A percentile compares a stretch with the other conserved stretches of the same genome.
These are phyloP conservation scores for Arthroderma sp. DNA, from an alignment of 2,329 filamentous ascomycete genomes.

Conservation along the genomic window DNA sequence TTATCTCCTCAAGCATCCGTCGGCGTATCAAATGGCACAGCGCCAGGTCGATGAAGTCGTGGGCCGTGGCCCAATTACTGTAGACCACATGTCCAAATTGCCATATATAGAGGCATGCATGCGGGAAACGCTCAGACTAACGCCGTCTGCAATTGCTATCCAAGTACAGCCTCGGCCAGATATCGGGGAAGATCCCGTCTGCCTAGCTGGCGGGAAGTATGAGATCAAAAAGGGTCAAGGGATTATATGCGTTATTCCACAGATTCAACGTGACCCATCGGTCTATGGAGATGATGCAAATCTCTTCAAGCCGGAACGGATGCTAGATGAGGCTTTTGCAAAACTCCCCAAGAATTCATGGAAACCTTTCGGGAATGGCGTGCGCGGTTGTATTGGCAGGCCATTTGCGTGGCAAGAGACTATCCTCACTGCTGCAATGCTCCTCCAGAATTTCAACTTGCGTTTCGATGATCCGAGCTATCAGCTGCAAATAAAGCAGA, in stretches of 20 bases:
- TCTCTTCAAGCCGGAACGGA: neutral
- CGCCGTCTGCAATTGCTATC: neutral
- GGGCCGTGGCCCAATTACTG: slow-evolving; percentile 1
- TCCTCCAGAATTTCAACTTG: neutral
- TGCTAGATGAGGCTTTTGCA: neutral
- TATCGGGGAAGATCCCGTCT: neutral
- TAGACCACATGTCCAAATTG: slow-evolving; percentile 1
- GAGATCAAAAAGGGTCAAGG: neutral
- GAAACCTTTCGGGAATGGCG: neutral
- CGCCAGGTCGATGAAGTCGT: slow-evolving; percentile 4
- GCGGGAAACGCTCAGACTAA: slow-evolving; percentile 1
- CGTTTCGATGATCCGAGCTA: slow-evolving; percentile 2
- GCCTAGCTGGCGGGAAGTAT: neutral
- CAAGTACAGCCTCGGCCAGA: neutral
- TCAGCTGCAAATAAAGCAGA: neutral
- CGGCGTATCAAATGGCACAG: neutral
- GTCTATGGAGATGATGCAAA: neutral
- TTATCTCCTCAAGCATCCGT: slow-evolving; percentile 1
- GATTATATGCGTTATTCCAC: neutral
- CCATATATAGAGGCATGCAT: neutral
- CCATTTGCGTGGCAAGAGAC: slow-evolving; percentile 3
- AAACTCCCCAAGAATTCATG: neutral
- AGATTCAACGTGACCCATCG: neutral
- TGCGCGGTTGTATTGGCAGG: neutral
- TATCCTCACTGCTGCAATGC: neutral